Conservation (phyloP, 75 land plant species). For the Chamaecyparis obtusa region DNA sequence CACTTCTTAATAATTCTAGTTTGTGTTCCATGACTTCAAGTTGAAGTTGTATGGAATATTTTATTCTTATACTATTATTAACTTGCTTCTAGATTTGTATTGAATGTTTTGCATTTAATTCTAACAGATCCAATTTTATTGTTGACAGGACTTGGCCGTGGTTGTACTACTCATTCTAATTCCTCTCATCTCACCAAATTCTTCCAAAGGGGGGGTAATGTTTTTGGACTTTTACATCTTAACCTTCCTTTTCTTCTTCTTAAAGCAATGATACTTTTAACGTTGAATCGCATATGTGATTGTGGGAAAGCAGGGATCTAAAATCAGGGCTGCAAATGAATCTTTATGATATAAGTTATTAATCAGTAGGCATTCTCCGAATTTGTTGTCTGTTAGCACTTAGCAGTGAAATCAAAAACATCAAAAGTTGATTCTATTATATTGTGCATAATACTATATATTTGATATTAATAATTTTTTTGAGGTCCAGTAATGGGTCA, state of each 20-base stretch:
- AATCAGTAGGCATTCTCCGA: background rate
- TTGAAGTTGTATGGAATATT: background rate
- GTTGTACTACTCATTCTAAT: slow-evolving; percentile 94
- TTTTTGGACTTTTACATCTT: slow-evolving; percentile 13
- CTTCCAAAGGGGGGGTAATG: slow-evolving; percentile 98
- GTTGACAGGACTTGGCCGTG: slow-evolving; percentile 89
- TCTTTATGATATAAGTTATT: background rate
- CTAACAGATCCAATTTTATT: background rate
- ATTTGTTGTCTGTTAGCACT: background rate
- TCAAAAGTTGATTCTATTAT: background rate
- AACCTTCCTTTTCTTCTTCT: background rate
- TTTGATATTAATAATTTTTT: background rate
- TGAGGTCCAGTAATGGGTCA: background rate
- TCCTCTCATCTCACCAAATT: slow-evolving; percentile 97
- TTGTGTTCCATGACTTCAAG: background rate
- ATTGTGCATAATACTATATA: background rate
- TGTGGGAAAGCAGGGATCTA: background rate
- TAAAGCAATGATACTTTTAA: slow-evolving; percentile 6
- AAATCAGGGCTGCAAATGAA: background rate
- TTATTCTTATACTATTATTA: background rate
- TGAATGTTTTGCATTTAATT: background rate
- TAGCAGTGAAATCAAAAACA: background rate
- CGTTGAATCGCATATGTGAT: background rate
- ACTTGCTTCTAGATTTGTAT: too few relatives aligned
- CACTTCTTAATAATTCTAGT: background rate